A percentile compares a stretch with the other conserved stretches of the same genome.
phyloP scores from a whole-genome alignment of 345 rosid genomes.

The Carallia pectinifolia region DNA sequence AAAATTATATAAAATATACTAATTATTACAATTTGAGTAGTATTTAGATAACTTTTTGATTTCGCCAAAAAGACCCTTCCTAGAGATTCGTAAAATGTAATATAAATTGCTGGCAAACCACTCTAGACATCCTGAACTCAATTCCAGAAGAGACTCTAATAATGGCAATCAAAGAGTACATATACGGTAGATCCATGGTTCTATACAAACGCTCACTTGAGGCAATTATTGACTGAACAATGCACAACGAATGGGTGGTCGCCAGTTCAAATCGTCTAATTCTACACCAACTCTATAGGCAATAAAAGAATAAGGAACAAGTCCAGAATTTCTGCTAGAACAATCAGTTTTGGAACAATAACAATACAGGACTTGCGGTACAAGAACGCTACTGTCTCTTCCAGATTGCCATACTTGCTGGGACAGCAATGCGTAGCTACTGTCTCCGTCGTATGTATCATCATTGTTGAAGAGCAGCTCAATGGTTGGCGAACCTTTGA shows the following conservation, averaged over 20 bases:
- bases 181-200: neutral
- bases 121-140: no score
- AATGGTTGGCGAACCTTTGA: constrained; percentile 60
- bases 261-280: neutral
- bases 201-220: neutral
- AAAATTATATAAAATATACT: no score
- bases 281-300: neutral
- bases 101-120: no score
- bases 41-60: no score
- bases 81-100: no score
- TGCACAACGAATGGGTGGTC: neutral
- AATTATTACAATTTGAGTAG: no score
- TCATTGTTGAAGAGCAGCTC: constrained; percentile 3
- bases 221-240: neutral
- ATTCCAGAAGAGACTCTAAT: neutral
- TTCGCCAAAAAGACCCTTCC: no score
- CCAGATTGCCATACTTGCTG: neutral
- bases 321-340: neutral
- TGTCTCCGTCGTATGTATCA: neutral
- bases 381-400: neutral
- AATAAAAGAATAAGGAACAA: neutral
- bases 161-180: neutral
- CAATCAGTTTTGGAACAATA: neutral
- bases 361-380: constrained; percentile 12
- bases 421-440: neutral